phyloP scores from a whole-genome alignment of 2,329 filamentous ascomycete genomes.

The Mycosphaerella sp. region DNA sequence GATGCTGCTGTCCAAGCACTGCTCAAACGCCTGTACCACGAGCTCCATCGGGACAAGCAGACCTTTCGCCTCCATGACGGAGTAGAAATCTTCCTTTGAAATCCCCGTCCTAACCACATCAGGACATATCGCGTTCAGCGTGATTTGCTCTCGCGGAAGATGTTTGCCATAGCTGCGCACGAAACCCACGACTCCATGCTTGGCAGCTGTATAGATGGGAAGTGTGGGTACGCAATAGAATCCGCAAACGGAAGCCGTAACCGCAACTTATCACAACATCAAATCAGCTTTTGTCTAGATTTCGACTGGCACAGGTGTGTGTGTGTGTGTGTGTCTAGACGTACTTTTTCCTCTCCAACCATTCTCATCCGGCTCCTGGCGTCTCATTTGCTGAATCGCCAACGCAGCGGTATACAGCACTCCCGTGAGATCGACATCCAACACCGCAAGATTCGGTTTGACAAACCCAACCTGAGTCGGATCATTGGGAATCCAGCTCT shows the following conservation, averaged over 20 bases:
- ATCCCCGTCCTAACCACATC: slow-evolving; percentile 38
- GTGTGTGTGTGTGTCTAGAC: slow-evolving; percentile 6
- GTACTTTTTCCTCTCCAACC: slow-evolving; percentile 38
- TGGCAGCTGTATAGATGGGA: slow-evolving; percentile 41
- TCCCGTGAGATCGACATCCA: slow-evolving; percentile 40
- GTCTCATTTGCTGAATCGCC: slow-evolving; percentile 41
- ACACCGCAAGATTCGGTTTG: slow-evolving; percentile 36
- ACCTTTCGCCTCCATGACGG: slow-evolving; percentile 31
- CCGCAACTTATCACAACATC: slow-evolving; percentile 18
- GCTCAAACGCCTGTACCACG: slow-evolving; percentile 38
- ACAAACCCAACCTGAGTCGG: slow-evolving; percentile 27
- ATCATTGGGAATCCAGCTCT: slow-evolving; percentile 33
- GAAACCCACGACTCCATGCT: slow-evolving; percentile 37
- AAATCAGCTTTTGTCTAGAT: not conserved
- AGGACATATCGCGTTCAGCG: slow-evolving; percentile 40
- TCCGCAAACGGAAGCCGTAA: slow-evolving; percentile 39
- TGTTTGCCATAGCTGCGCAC: slow-evolving; percentile 39
- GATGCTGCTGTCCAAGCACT: slow-evolving; percentile 33
- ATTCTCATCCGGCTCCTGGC: slow-evolving; percentile 32
- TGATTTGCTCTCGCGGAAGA: slow-evolving; percentile 37
- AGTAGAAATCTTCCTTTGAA: slow-evolving; percentile 36
- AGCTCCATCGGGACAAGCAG: slow-evolving; percentile 38
- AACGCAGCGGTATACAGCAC: slow-evolving; percentile 40
- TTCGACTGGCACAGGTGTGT: not conserved
- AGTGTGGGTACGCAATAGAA: slow-evolving; percentile 39